Base-by-base conservation (phyloP, 352 stramenopile genomes). In the Globisporangium spiculum region DNA sequence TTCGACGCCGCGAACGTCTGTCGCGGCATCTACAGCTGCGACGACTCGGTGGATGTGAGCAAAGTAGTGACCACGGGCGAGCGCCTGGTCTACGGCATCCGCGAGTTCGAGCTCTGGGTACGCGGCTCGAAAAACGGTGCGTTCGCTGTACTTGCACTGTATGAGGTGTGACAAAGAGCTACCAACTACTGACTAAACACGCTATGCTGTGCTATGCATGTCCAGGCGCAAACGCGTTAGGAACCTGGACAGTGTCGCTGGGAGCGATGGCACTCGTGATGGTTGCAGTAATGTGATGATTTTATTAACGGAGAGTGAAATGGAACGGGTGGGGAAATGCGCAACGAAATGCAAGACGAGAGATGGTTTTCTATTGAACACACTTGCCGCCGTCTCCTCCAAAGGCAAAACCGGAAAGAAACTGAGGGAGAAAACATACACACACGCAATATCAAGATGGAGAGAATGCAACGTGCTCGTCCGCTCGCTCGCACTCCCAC, bases 101-200 rank as follows among this genome's bases (percentile, higher is more conserved):
- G 84, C 22, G 83, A 94, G 75, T 69, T 94, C 20, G 86, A 94
- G 63, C 66, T 94, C 32, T 94, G 85, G 83, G 79, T 78, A 8
- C 80, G 73, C 38, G 77, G 78, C 41, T 74, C 63, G 20, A 88
- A 81, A 65, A 93, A 79, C 71, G 79, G 73, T 77, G 63, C 57
- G 62, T 50, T 18, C 8, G 20, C 2, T 63, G 12, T 46, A 16
- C 14, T 30, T 36, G 20, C 6, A 59, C 55, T 41, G 60, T 50
- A 3, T 5, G 62, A 30, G 24, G 26, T 20, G 18, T 53, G 18
- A 12, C 44, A 20, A 52, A 52, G 16, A 50, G 41, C 41, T 50
- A n/a, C 41, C 22, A 20, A n/a, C 41, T 52, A 44, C 36, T 44
- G 44, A 52, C 44, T 22, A 18, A 22, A 52, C 44, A 50, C 44